phyloP scores from a whole-genome alignment of 345 rosid species.

The Abelmoschus esculentus region DNA sequence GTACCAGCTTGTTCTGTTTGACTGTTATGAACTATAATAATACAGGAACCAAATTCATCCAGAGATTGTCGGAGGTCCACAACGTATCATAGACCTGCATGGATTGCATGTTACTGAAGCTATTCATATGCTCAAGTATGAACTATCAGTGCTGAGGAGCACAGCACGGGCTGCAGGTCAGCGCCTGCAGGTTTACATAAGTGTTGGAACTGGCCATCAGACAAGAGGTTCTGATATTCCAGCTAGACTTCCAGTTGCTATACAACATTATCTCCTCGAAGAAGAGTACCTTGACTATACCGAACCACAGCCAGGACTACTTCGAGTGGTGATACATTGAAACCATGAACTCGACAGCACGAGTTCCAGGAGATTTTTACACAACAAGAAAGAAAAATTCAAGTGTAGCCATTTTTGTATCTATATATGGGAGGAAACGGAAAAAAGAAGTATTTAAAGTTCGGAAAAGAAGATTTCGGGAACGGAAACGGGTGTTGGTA shows the following conservation, averaged over 20 bases:
- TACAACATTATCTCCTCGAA: constrained; percentile 81
- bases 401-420: constrained; percentile 37
- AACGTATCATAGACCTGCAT: constrained; percentile 90
- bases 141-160: constrained; percentile 59
- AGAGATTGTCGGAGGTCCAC: constrained; percentile 63
- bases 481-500: not conserved
- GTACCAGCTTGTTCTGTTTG: constrained; percentile 9
- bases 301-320: constrained; percentile 92
- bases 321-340: constrained; percentile 79
- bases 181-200: constrained; percentile 80
- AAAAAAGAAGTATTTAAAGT: constrained; percentile 33
- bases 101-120: constrained; percentile 94
- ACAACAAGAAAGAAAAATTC: constrained; percentile 12
- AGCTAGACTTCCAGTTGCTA: constrained; percentile 82
- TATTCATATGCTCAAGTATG: constrained; percentile 74
- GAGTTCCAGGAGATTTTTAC: constrained; percentile 30
- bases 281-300: constrained; percentile 80
- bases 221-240: constrained; percentile 86
- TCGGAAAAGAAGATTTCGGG: not conserved
- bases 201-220: constrained; percentile 95
- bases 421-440: constrained; percentile 46
- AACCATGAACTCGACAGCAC: constrained; percentile 11
- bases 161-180: constrained; percentile 68
- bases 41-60: constrained; percentile 64
- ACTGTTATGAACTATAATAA: not conserved